phyloP scores from a whole-genome alignment of 2,329 filamentous ascomycete genomes.

The Mycosphaerella sp. region DNA sequence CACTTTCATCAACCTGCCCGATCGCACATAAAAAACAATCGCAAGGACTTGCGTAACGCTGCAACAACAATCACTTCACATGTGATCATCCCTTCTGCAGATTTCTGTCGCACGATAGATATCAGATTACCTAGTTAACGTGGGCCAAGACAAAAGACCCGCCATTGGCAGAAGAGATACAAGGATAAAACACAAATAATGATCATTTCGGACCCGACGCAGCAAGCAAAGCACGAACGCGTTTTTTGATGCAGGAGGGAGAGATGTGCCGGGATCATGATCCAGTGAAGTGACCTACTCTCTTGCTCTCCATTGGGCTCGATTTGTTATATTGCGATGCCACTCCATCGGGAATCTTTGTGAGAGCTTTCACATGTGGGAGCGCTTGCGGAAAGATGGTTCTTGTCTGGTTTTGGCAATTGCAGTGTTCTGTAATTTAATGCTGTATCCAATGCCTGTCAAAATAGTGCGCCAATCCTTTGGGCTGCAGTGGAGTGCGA shows the following conservation, averaged over 20 bases:
- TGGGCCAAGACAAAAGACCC: too few species aligned
- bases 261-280: not conserved
- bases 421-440: not conserved
- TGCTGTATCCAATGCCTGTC: not conserved
- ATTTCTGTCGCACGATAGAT: not conserved
- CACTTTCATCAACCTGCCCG: conserved; percentile 2
- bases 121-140: not conserved
- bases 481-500: not conserved
- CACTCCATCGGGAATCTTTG: not conserved
- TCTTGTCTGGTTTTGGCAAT: not conserved
- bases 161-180: not conserved
- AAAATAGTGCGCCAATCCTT: not conserved
- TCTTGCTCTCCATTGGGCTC: not conserved
- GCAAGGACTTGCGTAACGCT: not conserved
- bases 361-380: not conserved
- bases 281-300: not conserved
- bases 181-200: not conserved
- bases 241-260: not conserved
- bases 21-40: not conserved
- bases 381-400: not conserved
- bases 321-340: not conserved
- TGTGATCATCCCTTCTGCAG: not conserved
- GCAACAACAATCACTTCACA: not conserved
- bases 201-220: not conserved
- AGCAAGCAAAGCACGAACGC: too few species aligned